A percentile compares a stretch with the other conserved stretches of the same genome.
Conservation (phyloP, 371 early-diverging fungal genomes). For the Capniomyces stellatus region DNA sequence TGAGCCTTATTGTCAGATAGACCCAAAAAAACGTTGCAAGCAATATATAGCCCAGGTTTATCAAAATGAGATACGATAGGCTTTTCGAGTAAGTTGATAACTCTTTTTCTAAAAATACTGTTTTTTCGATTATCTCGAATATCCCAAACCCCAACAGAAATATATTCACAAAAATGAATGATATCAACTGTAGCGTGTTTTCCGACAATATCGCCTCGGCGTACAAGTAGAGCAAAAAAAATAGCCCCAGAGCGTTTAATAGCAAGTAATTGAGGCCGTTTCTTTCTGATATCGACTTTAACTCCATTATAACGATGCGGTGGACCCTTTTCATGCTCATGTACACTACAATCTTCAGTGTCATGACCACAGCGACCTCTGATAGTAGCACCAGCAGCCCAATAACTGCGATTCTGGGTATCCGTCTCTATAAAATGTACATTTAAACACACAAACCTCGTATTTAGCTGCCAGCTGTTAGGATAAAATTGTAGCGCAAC, state of each 20-base stretch:
- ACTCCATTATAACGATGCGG: neutral
- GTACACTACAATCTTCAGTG: neutral
- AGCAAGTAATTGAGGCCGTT: neutral
- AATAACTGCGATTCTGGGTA: neutral
- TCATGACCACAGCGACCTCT: neutral
- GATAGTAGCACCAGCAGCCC: neutral
- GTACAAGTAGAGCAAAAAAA: neutral
- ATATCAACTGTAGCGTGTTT: neutral
- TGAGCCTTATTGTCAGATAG: conserved; percentile 19
- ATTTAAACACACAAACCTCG: no score
- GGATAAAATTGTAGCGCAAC: no score
- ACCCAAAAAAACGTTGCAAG: conserved; percentile 6
- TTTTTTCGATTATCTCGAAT: neutral
- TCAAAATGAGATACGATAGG: neutral
- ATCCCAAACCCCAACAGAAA: conserved; percentile 9
- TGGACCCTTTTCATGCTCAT: neutral
- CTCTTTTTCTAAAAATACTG: neutral
- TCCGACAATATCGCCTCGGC: neutral
- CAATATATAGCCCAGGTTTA: no score
- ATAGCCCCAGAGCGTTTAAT: neutral
- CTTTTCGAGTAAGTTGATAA: neutral
- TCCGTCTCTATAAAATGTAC: neutral
- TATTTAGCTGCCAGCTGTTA: no score
- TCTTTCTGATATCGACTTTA: neutral
- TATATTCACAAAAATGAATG: neutral